Base-by-base conservation (phyloP, 345 rosid genomes). In the Barbarea vulgaris region DNA sequence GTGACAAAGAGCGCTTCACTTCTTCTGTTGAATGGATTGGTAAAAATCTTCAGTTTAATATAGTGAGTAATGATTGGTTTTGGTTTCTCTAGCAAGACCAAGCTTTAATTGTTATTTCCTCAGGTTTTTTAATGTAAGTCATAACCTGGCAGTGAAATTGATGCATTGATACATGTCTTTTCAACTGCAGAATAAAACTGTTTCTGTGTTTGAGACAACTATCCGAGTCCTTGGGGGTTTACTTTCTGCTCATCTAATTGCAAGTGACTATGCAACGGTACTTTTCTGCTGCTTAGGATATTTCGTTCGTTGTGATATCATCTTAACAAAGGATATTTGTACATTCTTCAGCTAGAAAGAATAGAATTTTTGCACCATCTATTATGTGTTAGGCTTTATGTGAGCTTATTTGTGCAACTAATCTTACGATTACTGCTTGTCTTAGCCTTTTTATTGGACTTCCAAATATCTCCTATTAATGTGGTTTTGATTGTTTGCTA, bases 251-350 rank as follows among this genome's bases (percentile, higher is more conserved):
- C 99, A 95, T 84, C 89, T 92, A 69, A 88, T 92, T 77, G 97
- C 99, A 70, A 95, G 96, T 86, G 99, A 95, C 80, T 85, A 87
- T 78, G 91, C 99, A 50, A 92, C 94, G 93, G 99, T 95, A 85
- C 51, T 34, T 25, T 27, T 41, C 24, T 41, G 18, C 53, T 77
- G 42, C 59, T 15, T 46, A 14, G 41, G n/a, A 70, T 69, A 25
- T 66, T 2, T 14, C 31, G 75, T 75, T 74, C 25, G 19, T 46
- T 13, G 13, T 17, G 39, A 69, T 47, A 15, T 75, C 37, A 7
- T 67, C 76, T 18, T 51, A 10, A 13, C 3, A 3, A 3, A 30
- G 10, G 28, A 39, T 59, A 39, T 19, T 3, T 39, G 60, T 47
- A 47, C 64, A 25, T 21, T 75, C 60, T 64, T 74, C 41, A 42